A percentile compares a stretch with the other conserved stretches of the same genome.
phyloP scores from a whole-genome alignment of 2,329 filamentous ascomycete species.

The Fusarium sp. region DNA sequence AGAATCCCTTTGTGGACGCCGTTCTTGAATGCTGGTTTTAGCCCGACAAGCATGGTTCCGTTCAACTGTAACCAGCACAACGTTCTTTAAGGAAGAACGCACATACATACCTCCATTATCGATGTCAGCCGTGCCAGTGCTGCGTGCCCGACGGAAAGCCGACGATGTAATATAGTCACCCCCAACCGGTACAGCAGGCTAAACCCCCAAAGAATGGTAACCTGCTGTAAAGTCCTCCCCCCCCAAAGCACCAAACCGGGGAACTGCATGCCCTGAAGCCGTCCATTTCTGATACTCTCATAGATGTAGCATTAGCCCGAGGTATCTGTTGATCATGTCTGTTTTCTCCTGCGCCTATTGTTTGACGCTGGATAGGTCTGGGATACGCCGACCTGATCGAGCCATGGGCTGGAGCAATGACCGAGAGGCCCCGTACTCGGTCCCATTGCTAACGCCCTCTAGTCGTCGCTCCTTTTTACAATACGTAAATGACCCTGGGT shows the following conservation, averaged over 20 bases:
- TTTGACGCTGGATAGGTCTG: conserved; percentile 20
- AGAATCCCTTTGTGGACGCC: conserved; percentile 36
- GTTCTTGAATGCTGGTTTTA: conserved; percentile 38
- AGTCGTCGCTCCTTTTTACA: conserved; percentile 2
- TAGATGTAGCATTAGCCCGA: conserved; percentile 22
- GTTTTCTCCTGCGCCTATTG: conserved; percentile 23
- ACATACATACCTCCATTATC: not conserved
- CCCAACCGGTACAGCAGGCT: conserved; percentile 30
- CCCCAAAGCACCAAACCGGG: conserved; percentile 44
- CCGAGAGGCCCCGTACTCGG: conserved; percentile 13
- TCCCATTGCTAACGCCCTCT: conserved; percentile 4
- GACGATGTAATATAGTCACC: conserved; percentile 26
- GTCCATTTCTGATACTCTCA: conserved; percentile 8
- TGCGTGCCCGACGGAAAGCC: conserved; percentile 32
- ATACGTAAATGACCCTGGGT: conserved; percentile 13
- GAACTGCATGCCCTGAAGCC: conserved; percentile 39
- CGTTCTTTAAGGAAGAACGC: conserved; percentile 19
- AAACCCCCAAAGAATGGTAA: conserved; percentile 38
- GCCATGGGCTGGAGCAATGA: not conserved
- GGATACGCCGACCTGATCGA: conserved; percentile 29
- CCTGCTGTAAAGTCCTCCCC: conserved; percentile 4
- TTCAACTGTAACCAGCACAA: conserved; percentile 21
- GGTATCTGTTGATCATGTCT: conserved; percentile 39
- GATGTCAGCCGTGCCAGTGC: conserved; percentile 35
- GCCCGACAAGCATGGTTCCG: conserved; percentile 24